Evolutionary conservation across 129 eudicot genomes (phyloP).

Genomic region (Escallonia herrerae): DNA sequence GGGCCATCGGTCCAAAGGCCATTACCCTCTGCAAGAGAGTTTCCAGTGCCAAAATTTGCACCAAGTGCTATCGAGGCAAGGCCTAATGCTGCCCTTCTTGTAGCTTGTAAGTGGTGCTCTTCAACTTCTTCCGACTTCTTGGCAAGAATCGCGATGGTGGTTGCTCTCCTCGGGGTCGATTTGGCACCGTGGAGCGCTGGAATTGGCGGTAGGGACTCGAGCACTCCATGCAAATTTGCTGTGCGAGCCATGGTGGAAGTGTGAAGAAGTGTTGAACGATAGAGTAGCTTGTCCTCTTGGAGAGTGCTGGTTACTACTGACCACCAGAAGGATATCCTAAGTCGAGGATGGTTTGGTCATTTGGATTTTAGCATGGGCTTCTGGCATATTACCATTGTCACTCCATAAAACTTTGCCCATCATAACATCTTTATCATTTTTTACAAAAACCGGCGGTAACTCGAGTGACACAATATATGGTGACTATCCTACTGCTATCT

Average conservation of each 20-base stretch:
- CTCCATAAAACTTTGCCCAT: no score
- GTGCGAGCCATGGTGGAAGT: constrained; percentile 35
- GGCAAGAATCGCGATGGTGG: constrained; percentile 12
- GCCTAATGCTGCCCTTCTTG: constrained; percentile 60
- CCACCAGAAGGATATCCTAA: constrained; percentile 60
- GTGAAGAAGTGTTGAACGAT: constrained; percentile 11
- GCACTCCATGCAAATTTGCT: constrained; percentile 41
- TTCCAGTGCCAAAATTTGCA: constrained; percentile 32
- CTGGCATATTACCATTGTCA: no score
- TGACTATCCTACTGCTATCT: no score
- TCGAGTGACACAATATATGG: no score
- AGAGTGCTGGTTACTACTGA: constrained; percentile 21
- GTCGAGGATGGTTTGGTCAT: constrained; percentile 21
- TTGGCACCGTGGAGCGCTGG: constrained; percentile 24
- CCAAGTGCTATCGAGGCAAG: constrained; percentile 56
- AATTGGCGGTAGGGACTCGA: constrained; percentile 38
- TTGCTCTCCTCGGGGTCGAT: constrained; percentile 13
- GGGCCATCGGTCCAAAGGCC: constrained; percentile 62
- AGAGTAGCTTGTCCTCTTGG: constrained; percentile 8
- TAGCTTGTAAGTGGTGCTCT: constrained; percentile 23
- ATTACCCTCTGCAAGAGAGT: constrained; percentile 65
- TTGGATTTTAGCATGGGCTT: no score
- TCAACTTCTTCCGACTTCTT: constrained; percentile 35
- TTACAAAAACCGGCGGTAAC: no score
- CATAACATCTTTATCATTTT: no score